Evolutionary conservation across 805 yeast species (phyloP).

Genomic region (Monosporozyma servazzii): DNA sequence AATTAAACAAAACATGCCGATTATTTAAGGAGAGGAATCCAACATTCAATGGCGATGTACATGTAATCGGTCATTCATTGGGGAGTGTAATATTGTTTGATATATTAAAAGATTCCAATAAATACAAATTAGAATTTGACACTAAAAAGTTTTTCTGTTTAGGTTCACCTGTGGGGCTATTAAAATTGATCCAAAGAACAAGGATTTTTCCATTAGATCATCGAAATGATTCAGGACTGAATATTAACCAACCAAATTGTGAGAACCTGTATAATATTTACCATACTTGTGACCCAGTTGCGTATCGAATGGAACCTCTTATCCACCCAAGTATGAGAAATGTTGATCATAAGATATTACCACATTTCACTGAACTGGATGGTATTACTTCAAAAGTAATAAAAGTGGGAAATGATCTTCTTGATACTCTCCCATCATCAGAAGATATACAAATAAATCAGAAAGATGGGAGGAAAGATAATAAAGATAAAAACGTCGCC

Average conservation of each 20-base stretch:
- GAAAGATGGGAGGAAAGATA: not conserved
- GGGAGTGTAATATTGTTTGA: slow-evolving; percentile 85
- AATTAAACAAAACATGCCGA: slow-evolving; percentile 54
- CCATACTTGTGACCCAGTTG: slow-evolving; percentile 88
- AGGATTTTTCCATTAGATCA: slow-evolving; percentile 38
- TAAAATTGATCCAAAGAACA: slow-evolving; percentile 61
- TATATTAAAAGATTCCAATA: slow-evolving; percentile 44
- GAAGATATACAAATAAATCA: not conserved
- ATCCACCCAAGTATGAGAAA: slow-evolving; percentile 30
- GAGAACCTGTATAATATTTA: slow-evolving; percentile 69
- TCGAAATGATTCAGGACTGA: not conserved
- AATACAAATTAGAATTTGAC: slow-evolving; percentile 47
- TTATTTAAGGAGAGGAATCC: slow-evolving; percentile 58
- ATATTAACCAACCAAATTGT: slow-evolving; percentile 39
- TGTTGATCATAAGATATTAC: slow-evolving; percentile 20
- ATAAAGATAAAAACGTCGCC: not conserved
- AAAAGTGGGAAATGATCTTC: slow-evolving; percentile 16
- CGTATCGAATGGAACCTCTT: slow-evolving; percentile 83
- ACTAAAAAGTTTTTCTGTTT: slow-evolving; percentile 69
- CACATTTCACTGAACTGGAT: slow-evolving; percentile 21
- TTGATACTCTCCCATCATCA: slow-evolving; percentile 13
- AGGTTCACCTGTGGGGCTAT: slow-evolving; percentile 88
- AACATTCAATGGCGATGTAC: slow-evolving; percentile 67
- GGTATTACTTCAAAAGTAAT: slow-evolving; percentile 24
- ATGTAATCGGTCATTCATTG: slow-evolving; percentile 81